Base-by-base conservation (phyloP, 441 rosid species). In the Viola pubescens region DNA sequence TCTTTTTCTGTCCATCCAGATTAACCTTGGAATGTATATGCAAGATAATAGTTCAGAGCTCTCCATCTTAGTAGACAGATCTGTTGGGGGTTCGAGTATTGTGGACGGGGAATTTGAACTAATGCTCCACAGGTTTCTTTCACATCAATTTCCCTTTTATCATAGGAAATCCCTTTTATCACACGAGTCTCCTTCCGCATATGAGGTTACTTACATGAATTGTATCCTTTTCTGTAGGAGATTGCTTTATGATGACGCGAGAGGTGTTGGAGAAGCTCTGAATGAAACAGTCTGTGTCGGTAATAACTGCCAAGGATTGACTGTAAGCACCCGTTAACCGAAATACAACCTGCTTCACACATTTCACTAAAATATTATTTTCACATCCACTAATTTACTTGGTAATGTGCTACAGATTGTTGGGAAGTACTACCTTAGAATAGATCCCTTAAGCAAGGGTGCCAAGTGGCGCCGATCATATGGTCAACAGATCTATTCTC, bases 211-310 rank as follows among this genome's bases (percentile, higher is more conserved):
- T 67, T 57, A 26, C 34, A 26, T 26, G 34, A 26, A 26, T 26
- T 26, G 34, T 26, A 26, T 26, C 64, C 46, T 43, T 65, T 42
- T 43, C 60, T 62, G 58, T 62, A 92, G 99, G 96, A 83, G 99
- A 76, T 74, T 90, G 71, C 72, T 86, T 61, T 74, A 62, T 4
- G 97, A 94, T 59, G 99, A 94, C 79, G 68, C 82, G 11, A 80
- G 97, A 78, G 99, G 99, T 58, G 99, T 94, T 37, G 91, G 69
- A 1, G 97, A 94, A 77, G 77, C 86, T 59, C 84, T 94, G 65
- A 88, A 94, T 57, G 99, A 94, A 79, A 86, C 91, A 42, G 94
- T 85, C 62, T 94, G 99, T 45, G 76, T 79, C 64, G 68, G 53
- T 49, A 69, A 79, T 58, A 68, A 78, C 42, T 94, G 97, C 77